phyloP scores from a whole-genome alignment of 768 basidiomycete genomes.

The Tylopilus balloui region DNA sequence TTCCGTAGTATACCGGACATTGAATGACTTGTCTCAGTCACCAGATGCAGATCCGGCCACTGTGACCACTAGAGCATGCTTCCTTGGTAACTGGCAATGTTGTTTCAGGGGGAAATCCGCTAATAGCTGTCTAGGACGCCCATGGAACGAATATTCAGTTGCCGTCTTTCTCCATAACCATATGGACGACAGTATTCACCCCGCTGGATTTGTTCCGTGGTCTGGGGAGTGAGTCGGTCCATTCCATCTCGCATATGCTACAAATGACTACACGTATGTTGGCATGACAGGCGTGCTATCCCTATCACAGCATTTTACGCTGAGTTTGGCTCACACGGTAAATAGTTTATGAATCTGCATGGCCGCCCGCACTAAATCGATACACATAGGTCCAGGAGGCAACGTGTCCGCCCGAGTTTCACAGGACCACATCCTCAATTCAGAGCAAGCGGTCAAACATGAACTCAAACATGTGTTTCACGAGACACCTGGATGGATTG shows the following conservation, averaged over 20 bases:
- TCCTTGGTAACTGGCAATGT: slow-evolving; percentile 37
- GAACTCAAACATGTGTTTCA: slow-evolving; percentile 49
- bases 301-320: slow-evolving; percentile 55
- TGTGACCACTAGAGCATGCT: slow-evolving; percentile 43
- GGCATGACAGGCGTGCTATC: slow-evolving; percentile 45
- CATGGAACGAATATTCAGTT: slow-evolving; percentile 58
- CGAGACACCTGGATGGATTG: slow-evolving; percentile 52
- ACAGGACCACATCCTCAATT: slow-evolving; percentile 44
- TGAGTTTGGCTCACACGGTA: slow-evolving; percentile 52
- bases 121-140: slow-evolving; percentile 33
- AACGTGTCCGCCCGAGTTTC: slow-evolving; percentile 40
- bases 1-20: background rate
- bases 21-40: slow-evolving; percentile 36
- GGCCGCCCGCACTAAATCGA: background rate
- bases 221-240: slow-evolving; percentile 14
- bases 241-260: background rate
- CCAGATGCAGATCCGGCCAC: slow-evolving; percentile 53
- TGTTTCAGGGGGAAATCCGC: background rate
- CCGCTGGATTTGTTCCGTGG: slow-evolving; percentile 51
- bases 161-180: slow-evolving; percentile 50
- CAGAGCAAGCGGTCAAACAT: slow-evolving; percentile 24
- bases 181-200: slow-evolving; percentile 54
- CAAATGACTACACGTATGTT: background rate
- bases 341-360: background rate
- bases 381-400: slow-evolving; percentile 47